phyloP scores from a whole-genome alignment of 2,329 filamentous ascomycete species.

The Xylariaceae sp. region DNA sequence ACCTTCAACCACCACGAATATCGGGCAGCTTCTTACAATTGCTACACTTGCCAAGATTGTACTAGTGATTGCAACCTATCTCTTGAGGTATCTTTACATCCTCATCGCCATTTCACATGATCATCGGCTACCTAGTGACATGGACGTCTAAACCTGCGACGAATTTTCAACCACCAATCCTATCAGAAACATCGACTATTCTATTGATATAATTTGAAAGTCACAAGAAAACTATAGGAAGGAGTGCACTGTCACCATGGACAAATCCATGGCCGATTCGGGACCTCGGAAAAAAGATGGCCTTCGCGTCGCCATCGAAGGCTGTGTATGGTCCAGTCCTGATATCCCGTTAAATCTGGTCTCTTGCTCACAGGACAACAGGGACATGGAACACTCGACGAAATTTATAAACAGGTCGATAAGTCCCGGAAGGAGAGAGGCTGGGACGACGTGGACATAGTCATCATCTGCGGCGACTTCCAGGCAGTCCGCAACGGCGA shows the following conservation, averaged over 20 bases:
- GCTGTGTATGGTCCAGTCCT: constrained; percentile 58
- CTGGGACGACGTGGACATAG: constrained; percentile 78
- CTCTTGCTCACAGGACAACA: constrained; percentile 32
- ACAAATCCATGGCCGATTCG: not conserved
- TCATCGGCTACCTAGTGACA: too few relatives aligned
- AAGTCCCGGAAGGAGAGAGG: constrained; percentile 62
- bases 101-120: too few relatives aligned
- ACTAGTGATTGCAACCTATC: too few relatives aligned
- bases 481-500: constrained; percentile 86
- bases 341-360: not conserved
- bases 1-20: too few relatives aligned
- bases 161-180: not conserved
- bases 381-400: constrained; percentile 88
- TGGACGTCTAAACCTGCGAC: too few relatives aligned
- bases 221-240: too few relatives aligned
- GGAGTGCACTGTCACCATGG: not conserved
- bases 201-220: too few relatives aligned
- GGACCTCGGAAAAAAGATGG: constrained; percentile 30
- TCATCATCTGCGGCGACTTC: constrained; percentile 96
- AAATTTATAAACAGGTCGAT: constrained; percentile 78
- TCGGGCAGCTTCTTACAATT: too few relatives aligned
- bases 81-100: too few relatives aligned
- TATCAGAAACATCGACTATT: not conserved
- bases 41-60: too few relatives aligned
- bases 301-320: constrained; percentile 77